These are phyloP conservation scores for Candida saitoana DNA, from an alignment of 805 yeast genomes.

Conservation along the genomic window DNA sequence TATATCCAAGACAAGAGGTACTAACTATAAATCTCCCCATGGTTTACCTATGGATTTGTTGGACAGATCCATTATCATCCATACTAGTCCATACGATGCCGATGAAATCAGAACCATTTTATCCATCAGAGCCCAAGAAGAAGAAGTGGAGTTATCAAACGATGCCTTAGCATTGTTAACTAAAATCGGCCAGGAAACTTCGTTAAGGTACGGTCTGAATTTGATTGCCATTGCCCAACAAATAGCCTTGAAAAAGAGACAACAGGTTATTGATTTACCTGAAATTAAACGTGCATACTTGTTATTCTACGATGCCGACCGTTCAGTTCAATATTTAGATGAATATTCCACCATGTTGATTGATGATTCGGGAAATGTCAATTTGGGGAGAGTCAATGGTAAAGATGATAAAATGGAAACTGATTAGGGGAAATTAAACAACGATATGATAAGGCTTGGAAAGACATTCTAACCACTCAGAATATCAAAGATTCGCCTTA, in stretches of 20 bases:
- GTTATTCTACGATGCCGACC: constrained; percentile 80
- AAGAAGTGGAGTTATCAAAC: constrained; percentile 76
- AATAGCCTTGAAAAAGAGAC: constrained; percentile 77
- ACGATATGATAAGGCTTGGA: too few species aligned
- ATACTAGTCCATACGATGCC: constrained; percentile 70
- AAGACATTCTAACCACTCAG: too few species aligned
- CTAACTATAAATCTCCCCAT: constrained; percentile 90
- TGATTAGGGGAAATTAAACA: constrained; percentile 15
- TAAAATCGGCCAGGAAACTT: constrained; percentile 84
- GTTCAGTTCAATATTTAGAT: constrained; percentile 83
- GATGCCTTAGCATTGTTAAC: constrained; percentile 88
- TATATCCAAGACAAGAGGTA: constrained; percentile 87
- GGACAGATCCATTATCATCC: constrained; percentile 89
- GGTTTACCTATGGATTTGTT: constrained; percentile 95
- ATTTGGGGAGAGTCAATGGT: constrained; percentile 36
- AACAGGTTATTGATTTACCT: constrained; percentile 61
- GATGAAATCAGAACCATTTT: constrained; percentile 86
- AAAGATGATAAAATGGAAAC: constrained; percentile 38
- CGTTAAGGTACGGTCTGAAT: constrained; percentile 89
- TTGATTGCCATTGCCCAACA: constrained; percentile 87
- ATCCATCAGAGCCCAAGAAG: constrained; percentile 88
- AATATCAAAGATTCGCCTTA: too few species aligned
- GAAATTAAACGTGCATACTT: constrained; percentile 87
- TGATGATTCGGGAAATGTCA: constrained; percentile 73
- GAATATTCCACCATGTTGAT: constrained; percentile 66